These are phyloP conservation scores for Fusarium domesticum DNA, from an alignment of 2,329 filamentous ascomycete species.

Conservation along the genomic window DNA sequence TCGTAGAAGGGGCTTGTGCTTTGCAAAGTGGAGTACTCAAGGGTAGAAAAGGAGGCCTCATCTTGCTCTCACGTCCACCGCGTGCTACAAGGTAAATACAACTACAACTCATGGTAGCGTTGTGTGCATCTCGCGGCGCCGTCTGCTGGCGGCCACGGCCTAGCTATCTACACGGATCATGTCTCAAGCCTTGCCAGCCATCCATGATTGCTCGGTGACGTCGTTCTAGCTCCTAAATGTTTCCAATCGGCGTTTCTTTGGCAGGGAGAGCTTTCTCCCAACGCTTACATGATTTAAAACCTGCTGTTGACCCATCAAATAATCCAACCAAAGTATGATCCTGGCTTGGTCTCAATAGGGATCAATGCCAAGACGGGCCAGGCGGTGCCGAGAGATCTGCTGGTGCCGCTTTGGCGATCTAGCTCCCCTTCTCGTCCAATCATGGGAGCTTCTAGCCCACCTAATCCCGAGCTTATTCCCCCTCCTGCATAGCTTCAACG, in stretches of 20 bases:
- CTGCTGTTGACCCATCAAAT: not conserved
- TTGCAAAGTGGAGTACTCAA: not conserved
- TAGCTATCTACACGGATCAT: not conserved
- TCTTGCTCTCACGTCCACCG: too few relatives aligned
- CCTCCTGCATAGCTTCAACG: not conserved
- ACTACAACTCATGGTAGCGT: not conserved
- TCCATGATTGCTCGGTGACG: not conserved
- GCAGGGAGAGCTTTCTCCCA: too few relatives aligned
- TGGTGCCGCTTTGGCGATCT: conserved; percentile 19
- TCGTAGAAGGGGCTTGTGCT: not conserved
- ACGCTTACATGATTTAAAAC: too few relatives aligned
- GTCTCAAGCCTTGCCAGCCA: not conserved
- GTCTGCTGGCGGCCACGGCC: not conserved
- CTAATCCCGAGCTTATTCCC: conserved; percentile 13
- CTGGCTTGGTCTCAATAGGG: conserved; percentile 3
- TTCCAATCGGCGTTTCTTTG: too few relatives aligned
- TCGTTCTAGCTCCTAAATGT: not conserved
- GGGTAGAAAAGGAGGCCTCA: not conserved
- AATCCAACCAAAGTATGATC: not conserved
- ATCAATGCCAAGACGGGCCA: conserved; percentile 24
- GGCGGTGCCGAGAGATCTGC: conserved; percentile 25
- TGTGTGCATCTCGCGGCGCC: not conserved
- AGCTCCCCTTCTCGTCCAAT: conserved; percentile 1
- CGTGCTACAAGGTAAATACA: too few relatives aligned
- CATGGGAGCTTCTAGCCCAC: not conserved